phyloP scores from a whole-genome alignment of 2,329 filamentous ascomycete species.

The Exophiala mesophila region DNA sequence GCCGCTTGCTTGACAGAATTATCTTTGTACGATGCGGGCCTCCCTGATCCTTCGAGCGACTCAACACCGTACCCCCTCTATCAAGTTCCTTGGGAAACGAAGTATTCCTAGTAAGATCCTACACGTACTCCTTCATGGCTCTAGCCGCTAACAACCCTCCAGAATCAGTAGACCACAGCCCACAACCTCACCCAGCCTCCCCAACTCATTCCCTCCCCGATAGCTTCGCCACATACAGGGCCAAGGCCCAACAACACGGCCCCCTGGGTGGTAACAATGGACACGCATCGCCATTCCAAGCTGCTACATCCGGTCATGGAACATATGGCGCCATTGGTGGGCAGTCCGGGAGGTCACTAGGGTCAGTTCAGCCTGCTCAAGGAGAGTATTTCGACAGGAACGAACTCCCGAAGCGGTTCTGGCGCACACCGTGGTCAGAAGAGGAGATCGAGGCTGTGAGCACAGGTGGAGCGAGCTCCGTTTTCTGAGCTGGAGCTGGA shows the following conservation, averaged over 20 bases:
- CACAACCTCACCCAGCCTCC: constrained; percentile 56
- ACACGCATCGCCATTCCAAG: constrained; percentile 24
- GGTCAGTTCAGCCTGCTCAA: constrained; percentile 63
- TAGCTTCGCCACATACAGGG: constrained; percentile 53
- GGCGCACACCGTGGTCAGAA: constrained; percentile 64
- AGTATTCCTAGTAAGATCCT: constrained; percentile 38
- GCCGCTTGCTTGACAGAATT: no score
- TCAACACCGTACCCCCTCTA: constrained; percentile 42
- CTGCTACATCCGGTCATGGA: constrained; percentile 18
- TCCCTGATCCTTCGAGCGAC: constrained; percentile 37
- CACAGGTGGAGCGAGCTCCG: constrained; percentile 76
- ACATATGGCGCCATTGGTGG: constrained; percentile 50
- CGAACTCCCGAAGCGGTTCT: constrained; percentile 81
- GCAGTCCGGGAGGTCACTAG: constrained; percentile 63
- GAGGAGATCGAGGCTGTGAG: constrained; percentile 94
- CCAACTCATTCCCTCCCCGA: constrained; percentile 57
- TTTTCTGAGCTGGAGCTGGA: constrained; percentile 45
- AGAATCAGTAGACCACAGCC: constrained; percentile 50
- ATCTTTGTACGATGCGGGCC: constrained; percentile 43
- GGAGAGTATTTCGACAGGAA: constrained; percentile 84
- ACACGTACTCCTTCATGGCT: neutral
- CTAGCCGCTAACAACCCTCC: constrained; percentile 11
- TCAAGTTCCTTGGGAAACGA: constrained; percentile 48
- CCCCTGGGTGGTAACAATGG: constrained; percentile 44
- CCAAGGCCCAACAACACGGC: constrained; percentile 61